Evolutionary conservation across 495 filamentous ascomycete genomes (phyloP).

Genomic region (Extremus antarcticus): DNA sequence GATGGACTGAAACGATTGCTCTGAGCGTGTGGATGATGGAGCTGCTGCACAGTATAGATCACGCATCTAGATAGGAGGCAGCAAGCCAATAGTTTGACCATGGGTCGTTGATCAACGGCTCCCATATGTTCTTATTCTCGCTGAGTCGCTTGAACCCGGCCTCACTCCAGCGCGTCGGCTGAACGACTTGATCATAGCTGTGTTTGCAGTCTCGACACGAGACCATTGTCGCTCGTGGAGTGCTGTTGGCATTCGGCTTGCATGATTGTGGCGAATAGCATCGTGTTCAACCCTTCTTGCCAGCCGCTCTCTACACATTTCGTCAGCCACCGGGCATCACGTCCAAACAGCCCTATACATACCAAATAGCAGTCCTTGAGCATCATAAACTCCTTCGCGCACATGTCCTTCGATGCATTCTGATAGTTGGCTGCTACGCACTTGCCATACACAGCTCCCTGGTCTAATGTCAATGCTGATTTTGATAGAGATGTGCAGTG

Average conservation of each 20-base stretch:
- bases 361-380: conserved; percentile 87
- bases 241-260: too few relatives aligned
- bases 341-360: too few relatives aligned
- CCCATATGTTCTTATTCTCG: too few relatives aligned
- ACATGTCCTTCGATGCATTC: conserved; percentile 84
- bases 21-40: neutral
- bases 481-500: neutral
- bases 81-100: too few relatives aligned
- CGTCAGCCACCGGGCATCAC: neutral
- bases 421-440: conserved; percentile 89
- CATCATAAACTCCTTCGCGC: conserved; percentile 69
- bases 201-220: too few relatives aligned
- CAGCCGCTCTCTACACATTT: conserved; percentile 9
- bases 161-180: too few relatives aligned
- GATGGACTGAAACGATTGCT: neutral
- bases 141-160: too few relatives aligned
- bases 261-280: neutral
- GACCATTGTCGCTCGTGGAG: too few relatives aligned
- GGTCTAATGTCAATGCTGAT: conserved; percentile 4
- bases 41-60: neutral
- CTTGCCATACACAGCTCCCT: conserved; percentile 83
- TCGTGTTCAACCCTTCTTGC: conserved; percentile 8
- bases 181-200: too few relatives aligned
- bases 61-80: neutral
- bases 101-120: too few relatives aligned